Base-by-base conservation (phyloP, 306 rosid species). In the Lablab purpureus region DNA sequence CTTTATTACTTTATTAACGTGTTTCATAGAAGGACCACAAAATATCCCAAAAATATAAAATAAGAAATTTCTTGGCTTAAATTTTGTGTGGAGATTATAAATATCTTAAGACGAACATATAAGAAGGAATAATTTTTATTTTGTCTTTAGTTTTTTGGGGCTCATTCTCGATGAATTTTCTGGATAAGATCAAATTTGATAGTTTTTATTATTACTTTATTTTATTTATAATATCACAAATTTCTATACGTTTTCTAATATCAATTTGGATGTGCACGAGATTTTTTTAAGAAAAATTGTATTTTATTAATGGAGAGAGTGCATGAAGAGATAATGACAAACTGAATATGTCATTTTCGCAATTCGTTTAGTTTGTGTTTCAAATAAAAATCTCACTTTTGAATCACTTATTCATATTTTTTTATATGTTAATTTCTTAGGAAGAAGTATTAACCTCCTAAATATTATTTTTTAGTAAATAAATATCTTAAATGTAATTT, bases 51-150 rank as follows among this genome's bases (percentile, higher is more conserved):
- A 34, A 32, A n/a, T 34, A 64, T 64, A 64, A 10, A 65, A 37
- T 65, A 18, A 4, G 27, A 40, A 32, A 9, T 40, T 66, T 18
- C 0, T 10, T 34, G 45, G 70, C 28, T 36, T 64, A 25, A 60
- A 32, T 34, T 14, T 15, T 62, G n/a, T n/a, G 10, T 36, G 17
- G 21, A 10, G 4, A 65, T 36, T 5, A 10, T 18, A 34, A 36
- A 65, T 66, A 66, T 40, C 52, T 67, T 12, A 67, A 6, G 34
- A 66, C 9, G 4, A 10, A 10, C 30, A 32, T 17, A 63, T 34
- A 37, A 2, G n/a, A 66, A 18, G 19, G 30, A 37, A 66, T 66
- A 37, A 66, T 66, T 66, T 60, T n/a, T n/a, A n/a, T 58, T 56
- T 59, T 64, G 47, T 64, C 47, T 10, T 36, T 9, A 8, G 47